Percentiles rank a stretch among this genome's conserved stretches.
Conservation (phyloP, 2,329 filamentous ascomycete genomes). For the Fusarium robinianum region DNA sequence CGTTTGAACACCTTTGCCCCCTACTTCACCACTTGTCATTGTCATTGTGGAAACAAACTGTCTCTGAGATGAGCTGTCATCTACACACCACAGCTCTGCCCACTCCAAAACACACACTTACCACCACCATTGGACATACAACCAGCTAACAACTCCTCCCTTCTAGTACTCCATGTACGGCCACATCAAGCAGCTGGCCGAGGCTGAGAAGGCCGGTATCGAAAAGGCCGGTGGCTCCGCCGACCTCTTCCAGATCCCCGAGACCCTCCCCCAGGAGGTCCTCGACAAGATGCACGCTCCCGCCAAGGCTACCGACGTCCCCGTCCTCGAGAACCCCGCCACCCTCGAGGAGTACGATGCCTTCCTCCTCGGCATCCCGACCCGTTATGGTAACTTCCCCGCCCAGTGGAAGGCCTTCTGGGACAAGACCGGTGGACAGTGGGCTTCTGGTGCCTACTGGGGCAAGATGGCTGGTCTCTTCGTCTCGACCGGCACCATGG, state of each 20-base stretch:
- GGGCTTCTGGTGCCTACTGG: constrained; percentile 74
- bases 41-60: not conserved
- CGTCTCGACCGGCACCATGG: constrained; percentile 79
- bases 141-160: constrained; percentile 15
- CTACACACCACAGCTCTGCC: constrained; percentile 3
- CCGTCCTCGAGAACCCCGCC: constrained; percentile 61
- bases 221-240: constrained; percentile 81
- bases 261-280: constrained; percentile 85
- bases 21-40: constrained; percentile 1
- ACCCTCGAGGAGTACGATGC: constrained; percentile 78
- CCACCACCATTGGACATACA: not conserved
- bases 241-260: constrained; percentile 84
- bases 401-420: constrained; percentile 94
- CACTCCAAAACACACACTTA: constrained; percentile 3
- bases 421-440: constrained; percentile 87
- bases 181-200: constrained; percentile 81
- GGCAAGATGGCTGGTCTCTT: constrained; percentile 94
- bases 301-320: constrained; percentile 69
- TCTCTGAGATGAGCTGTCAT: no score
- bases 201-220: constrained; percentile 89
- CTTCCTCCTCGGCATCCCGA: constrained; percentile 93
- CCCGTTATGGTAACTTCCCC: constrained; percentile 95
- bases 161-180: constrained; percentile 92
- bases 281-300: constrained; percentile 91
- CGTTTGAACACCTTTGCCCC: not conserved